Evolutionary conservation across 2,329 filamentous ascomycete genomes (phyloP), one percentile per base, ranked within the genome.

Genomic region (Cyphellophora attinorum): DNA sequence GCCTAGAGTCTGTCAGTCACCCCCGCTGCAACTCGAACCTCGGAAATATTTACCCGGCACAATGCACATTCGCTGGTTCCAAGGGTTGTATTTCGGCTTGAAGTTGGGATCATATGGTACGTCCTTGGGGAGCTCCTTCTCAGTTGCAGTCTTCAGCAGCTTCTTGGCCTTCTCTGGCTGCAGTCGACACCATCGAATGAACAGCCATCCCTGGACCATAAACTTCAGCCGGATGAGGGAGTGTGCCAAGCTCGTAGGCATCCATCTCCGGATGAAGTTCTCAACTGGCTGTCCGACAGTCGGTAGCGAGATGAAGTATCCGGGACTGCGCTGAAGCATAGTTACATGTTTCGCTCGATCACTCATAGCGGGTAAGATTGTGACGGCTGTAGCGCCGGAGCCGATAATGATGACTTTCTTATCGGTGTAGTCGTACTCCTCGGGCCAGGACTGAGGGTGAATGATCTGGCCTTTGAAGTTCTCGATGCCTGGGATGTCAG

Each of bases 281-380:
- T 38, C 25, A 19, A 25, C 27, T 25, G 45, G 41, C 23, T 40
- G 19, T 10, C 38, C 34, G 19, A 38, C 40, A 16, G 35, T 25
- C 5, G 46, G 46, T 12, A 46, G 19, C 17, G 35, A 29, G 13
- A 81, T 46, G 36, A 88, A 68, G 49, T 84, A 88, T 1, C 70
- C 72, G 0, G 85, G 85, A 29, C 77, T 85, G 37, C 85, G 75
- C 59, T 93, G 85, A 3, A 93, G 68, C 74, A 89, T 85, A 1
- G 82, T 89, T 16, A 86, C 76, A 11, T 72, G 69, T 4, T 59
- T 60, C 4, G 81, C 82, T 25, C 69, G 72, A 27, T 80, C 61
- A 1, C 76, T 74, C 29, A 93, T 59, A 30, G 68, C 72, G 1
- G 85, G 85, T 3, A 93, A 55, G 1, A 93, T 66, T 0, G 85